phyloP scores from a whole-genome alignment of 495 filamentous ascomycete species.

The Aspergillus bertholletiae region DNA sequence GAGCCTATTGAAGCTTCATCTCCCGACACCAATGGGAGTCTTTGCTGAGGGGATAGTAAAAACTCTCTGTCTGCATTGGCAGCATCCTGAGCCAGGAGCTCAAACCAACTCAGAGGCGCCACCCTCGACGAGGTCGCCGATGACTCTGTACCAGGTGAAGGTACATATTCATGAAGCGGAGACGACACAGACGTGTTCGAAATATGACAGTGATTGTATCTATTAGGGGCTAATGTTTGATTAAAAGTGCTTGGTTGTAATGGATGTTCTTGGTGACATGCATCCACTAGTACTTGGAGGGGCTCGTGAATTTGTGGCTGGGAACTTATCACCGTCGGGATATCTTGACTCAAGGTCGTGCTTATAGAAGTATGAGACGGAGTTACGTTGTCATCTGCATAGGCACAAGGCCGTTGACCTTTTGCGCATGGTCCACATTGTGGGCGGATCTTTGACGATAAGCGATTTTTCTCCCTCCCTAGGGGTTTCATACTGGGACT shows the following conservation, averaged over 20 bases:
- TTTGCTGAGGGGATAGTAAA: constrained; percentile 19
- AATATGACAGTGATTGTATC: neutral
- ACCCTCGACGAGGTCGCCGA: constrained; percentile 12
- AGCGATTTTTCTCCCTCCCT: neutral
- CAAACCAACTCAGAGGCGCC: constrained; percentile 30
- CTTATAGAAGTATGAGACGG: neutral
- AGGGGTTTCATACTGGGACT: neutral
- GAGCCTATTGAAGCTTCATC: constrained; percentile 1
- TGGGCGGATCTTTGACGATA: constrained; percentile 17
- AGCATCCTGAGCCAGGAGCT: constrained; percentile 27
- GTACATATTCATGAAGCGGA: constrained; percentile 10
- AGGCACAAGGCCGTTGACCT: constrained; percentile 26
- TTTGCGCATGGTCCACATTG: constrained; percentile 31
- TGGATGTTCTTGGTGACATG: constrained; percentile 21
- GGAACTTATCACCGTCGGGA: neutral
- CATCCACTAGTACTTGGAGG: constrained; percentile 22
- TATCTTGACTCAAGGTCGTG: neutral
- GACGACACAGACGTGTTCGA: neutral
- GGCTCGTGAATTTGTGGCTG: constrained; percentile 13
- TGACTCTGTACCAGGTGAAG: constrained; percentile 25
- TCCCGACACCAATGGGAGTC: neutral
- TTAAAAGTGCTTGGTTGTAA: neutral
- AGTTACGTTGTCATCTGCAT: constrained; percentile 1
- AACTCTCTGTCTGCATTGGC: constrained; percentile 25
- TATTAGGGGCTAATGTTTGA: neutral